Evolutionary conservation across 2,329 filamentous ascomycete species (phyloP), one percentile per base, ranked within the genome.

Genomic region (Sporothrix dimorphospora): DNA sequence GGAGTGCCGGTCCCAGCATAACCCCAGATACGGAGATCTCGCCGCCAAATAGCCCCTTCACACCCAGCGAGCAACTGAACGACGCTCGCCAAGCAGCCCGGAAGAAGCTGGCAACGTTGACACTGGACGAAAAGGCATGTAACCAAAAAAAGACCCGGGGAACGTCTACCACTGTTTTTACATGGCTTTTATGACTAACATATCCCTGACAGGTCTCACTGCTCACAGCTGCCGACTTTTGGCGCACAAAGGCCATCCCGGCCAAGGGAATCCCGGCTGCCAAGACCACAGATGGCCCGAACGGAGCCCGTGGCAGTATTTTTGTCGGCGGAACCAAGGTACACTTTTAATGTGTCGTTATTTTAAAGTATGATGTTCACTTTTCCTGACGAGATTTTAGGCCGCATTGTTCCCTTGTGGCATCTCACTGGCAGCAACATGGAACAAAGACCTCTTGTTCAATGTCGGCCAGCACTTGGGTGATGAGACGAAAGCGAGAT

Each of bases 381-480:
- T 40, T 42, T 4, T 19, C 19, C 12, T 76, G 7, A 76, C 57
- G 12, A 19, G 51, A 42, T 55, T 27, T 12, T 77, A 92, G 84
- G 92, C 92, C 51, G 92, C 92, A 21, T 86, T 94, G 63, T 92
- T 95, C 75, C 93, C 93, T 8, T 94, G 92, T 76, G 92, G 92
- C 71, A 89, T 93, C 71, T 93, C 91, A 0, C 86, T 95, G 59
- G 92, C 92, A 8, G 91, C 92, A 55, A 94, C 92, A 45, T 96
- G 92, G 91, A 92, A 95, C 78, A 86, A 88, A 65, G 85, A 90
- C 6, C 83, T 95, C 49, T 85, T 94, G 34, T 85, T 89, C 73
- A 82, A 92, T 75, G 87, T 94, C 59, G 92, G 92, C 19, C 85
- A 88, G 72, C 87, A 93, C 75, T 87, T 95, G 72, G 92, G 90